A percentile compares a stretch with the other conserved stretches of the same genome.
These are phyloP conservation scores for Lentinus tigrinus DNA, from an alignment of 768 basidiomycete species.

Conservation along the genomic window DNA sequence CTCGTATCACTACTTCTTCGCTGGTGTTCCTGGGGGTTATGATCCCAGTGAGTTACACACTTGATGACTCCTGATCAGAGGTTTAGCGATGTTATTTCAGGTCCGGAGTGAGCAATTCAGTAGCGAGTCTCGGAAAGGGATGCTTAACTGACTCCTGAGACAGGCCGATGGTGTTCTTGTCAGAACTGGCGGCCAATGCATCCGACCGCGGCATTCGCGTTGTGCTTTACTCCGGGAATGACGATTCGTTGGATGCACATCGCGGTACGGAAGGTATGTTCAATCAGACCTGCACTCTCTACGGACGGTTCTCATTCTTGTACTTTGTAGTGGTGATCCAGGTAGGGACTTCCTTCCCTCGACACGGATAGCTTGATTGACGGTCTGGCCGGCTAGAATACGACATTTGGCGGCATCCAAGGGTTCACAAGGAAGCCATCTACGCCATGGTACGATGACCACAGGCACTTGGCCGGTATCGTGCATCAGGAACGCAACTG, in stretches of 20 bases:
- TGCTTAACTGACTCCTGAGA: no score
- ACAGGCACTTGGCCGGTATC: constrained; percentile 60
- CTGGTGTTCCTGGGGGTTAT: constrained; percentile 8
- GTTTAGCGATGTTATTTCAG: background rate
- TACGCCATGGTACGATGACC: constrained; percentile 65
- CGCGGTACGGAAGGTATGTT: constrained; percentile 58
- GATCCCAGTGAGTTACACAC: background rate
- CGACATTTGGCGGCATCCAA: constrained; percentile 77
- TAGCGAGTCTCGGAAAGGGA: background rate
- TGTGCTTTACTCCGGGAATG: constrained; percentile 67
- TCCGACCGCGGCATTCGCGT: constrained; percentile 48
- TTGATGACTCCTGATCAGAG: constrained; percentile 1
- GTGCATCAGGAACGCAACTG: constrained; percentile 75
- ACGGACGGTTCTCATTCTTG: background rate
- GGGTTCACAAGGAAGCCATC: constrained; percentile 70
- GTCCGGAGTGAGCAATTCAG: constrained; percentile 29
- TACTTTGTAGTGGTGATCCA: constrained; percentile 42
- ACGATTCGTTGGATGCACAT: constrained; percentile 65
- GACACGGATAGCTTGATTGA: no score
- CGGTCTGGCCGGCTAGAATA: constrained; percentile 46
- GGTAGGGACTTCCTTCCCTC: constrained; percentile 33
- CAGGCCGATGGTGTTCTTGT: constrained; percentile 63
- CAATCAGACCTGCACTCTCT: no score
- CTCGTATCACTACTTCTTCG: constrained; percentile 29
- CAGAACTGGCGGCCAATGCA: constrained; percentile 63